These are phyloP conservation scores for Solanum lycopersicoides DNA, from an alignment of 257 asterid genomes.

Conservation along the genomic window DNA sequence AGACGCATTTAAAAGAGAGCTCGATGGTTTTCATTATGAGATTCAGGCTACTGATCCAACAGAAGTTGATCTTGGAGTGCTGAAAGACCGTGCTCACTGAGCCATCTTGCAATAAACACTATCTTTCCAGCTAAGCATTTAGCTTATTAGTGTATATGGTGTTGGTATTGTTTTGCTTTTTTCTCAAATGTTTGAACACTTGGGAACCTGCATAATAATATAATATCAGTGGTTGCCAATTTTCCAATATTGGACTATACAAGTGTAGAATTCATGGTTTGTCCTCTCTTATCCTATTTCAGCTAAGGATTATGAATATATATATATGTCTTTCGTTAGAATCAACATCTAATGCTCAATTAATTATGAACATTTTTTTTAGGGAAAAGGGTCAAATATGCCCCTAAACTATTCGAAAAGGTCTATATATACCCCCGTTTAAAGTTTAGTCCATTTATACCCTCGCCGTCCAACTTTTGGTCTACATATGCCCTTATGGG, in stretches of 20 bases:
- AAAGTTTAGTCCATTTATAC: no score
- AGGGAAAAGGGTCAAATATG: no score
- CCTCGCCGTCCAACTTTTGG: no score
- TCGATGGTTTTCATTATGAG: slow-evolving; percentile 33
- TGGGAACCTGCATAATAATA: not conserved
- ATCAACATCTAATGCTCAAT: not conserved
- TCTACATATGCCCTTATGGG: no score
- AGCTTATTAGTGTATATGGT: not conserved
- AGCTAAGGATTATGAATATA: not conserved
- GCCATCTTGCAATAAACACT: not conserved
- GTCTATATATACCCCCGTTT: no score
- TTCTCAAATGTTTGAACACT: not conserved
- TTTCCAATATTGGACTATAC: not conserved
- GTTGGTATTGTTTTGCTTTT: not conserved
- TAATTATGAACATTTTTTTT: not conserved
- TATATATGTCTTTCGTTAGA: not conserved
- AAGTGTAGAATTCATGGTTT: not conserved
- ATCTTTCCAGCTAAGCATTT: not conserved
- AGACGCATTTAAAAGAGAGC: slow-evolving; percentile 24
- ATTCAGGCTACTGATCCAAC: slow-evolving; percentile 35
- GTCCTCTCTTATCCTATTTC: not conserved
- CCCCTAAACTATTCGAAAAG: no score
- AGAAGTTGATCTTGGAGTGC: slow-evolving; percentile 30
- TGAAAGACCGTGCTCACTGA: slow-evolving; percentile 23
- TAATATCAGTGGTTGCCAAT: not conserved